phyloP scores from a whole-genome alignment of 148 eudicot species.

The Nyssa sinensis region DNA sequence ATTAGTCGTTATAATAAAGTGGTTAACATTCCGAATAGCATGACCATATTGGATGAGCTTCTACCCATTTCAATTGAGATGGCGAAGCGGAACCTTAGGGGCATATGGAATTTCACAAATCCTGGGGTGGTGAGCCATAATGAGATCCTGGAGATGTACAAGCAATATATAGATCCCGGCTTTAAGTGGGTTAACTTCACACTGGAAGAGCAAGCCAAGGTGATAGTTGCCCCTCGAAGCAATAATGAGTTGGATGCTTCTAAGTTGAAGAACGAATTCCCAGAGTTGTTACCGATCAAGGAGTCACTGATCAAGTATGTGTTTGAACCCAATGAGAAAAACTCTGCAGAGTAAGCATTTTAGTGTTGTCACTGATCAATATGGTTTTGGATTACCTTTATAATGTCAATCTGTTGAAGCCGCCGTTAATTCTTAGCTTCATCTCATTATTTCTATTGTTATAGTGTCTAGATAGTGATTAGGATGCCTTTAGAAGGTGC shows the following conservation, averaged over 20 bases:
- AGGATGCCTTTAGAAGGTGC: neutral
- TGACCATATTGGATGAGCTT: conserved; percentile 65
- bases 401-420: neutral
- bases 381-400: neutral
- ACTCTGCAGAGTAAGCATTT: conserved; percentile 21
- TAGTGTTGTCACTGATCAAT: neutral
- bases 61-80: conserved; percentile 59
- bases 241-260: conserved; percentile 78
- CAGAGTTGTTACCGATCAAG: conserved; percentile 65
- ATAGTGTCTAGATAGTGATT: conserved; percentile 12
- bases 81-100: conserved; percentile 57
- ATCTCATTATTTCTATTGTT: conserved; percentile 4
- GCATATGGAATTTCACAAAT: conserved; percentile 60
- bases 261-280: conserved; percentile 75
- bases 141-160: conserved; percentile 55
- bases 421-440: conserved; percentile 18
- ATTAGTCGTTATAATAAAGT: conserved; percentile 49
- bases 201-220: conserved; percentile 84
- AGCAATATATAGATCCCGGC: conserved; percentile 48
- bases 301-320: conserved; percentile 75
- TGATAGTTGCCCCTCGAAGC: conserved; percentile 72
- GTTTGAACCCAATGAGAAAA: conserved; percentile 77
- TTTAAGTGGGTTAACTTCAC: conserved; percentile 71
- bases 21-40: conserved; percentile 61
- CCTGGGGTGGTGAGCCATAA: conserved; percentile 61